Evolutionary conservation across 345 rosid species (phyloP).

Genomic region (Trapa incisa): DNA sequence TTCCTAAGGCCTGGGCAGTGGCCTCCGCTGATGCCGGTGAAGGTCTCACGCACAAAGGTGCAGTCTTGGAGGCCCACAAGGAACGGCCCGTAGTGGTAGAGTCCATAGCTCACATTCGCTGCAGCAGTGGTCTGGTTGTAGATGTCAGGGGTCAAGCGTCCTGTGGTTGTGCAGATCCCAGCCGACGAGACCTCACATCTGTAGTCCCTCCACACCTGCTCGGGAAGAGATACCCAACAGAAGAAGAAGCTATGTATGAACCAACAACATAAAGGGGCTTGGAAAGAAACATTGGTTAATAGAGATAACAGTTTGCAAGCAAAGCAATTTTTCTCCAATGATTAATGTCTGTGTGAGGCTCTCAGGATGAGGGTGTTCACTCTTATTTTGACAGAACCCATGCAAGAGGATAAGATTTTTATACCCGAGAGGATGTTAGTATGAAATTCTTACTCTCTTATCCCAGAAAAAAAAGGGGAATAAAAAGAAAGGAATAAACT

Average conservation of each 20-base stretch:
- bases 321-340: no score
- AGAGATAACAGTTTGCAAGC: no score
- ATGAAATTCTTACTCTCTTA: no score
- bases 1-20: constrained; percentile 58
- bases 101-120: constrained; percentile 67
- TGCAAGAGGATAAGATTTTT: no score
- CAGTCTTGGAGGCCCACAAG: constrained; percentile 60
- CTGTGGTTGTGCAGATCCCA: constrained; percentile 52
- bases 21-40: constrained; percentile 30
- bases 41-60: constrained; percentile 64
- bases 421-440: no score
- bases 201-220: constrained; percentile 48
- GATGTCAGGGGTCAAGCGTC: constrained; percentile 60
- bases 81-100: constrained; percentile 74
- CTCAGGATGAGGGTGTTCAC: no score
- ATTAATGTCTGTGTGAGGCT: no score
- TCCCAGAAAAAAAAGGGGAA: no score
- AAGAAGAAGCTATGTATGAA: background rate
- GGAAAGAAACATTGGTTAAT: background rate
- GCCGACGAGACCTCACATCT: constrained; percentile 36
- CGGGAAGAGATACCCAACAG: background rate
- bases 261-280: background rate
- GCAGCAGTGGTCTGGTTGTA: constrained; percentile 56
- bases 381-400: no score
- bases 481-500: no score